These are phyloP conservation scores for Amborella trichopoda DNA, from an alignment of 164 flowering plant genomes.

Conservation along the genomic window DNA sequence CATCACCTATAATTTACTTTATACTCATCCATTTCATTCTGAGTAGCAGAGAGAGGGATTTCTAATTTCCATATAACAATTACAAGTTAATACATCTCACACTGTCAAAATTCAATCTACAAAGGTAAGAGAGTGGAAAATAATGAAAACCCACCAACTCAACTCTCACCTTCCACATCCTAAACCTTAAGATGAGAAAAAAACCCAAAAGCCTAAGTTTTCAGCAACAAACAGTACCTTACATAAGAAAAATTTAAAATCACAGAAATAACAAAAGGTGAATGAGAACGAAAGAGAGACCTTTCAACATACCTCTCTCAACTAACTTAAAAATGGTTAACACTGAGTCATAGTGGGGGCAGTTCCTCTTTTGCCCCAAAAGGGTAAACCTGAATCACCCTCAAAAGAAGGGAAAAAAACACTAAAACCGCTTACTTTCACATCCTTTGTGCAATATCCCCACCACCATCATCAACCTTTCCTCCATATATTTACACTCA, in stretches of 20 bases:
- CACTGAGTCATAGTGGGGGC: background rate
- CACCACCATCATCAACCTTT: no score
- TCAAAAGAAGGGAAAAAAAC: background rate
- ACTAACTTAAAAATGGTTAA: background rate
- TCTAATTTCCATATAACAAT: background rate
- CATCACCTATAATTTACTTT: no score
- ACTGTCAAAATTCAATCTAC: background rate
- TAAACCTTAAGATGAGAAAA: background rate
- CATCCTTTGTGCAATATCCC: no score
- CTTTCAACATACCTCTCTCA: background rate
- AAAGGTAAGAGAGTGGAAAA: conserved; percentile 1
- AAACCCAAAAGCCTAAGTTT: background rate
- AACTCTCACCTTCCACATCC: background rate
- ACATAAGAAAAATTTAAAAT: background rate
- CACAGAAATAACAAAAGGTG: background rate
- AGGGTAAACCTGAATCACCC: no score
- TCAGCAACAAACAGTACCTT: background rate
- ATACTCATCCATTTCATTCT: no score
- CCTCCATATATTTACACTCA: background rate
- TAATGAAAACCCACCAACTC: background rate
- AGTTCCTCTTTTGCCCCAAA: no score
- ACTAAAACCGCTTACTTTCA: background rate
- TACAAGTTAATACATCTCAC: background rate
- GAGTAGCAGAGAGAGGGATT: no score
- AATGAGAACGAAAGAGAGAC: background rate